phyloP scores from a whole-genome alignment of 2,329 filamentous ascomycete species.

The Penicillium freii region DNA sequence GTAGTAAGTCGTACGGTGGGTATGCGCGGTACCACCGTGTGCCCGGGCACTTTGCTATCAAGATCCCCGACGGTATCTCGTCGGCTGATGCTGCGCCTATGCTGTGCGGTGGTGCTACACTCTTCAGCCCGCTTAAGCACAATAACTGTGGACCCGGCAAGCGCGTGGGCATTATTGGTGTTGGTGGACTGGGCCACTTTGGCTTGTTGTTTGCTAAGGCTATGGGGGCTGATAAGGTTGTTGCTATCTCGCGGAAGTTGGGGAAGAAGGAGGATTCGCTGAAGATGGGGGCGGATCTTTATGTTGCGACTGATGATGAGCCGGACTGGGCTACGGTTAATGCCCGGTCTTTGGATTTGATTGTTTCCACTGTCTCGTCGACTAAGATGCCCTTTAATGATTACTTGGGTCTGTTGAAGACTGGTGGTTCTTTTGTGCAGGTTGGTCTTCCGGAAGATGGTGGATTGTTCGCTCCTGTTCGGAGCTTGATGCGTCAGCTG shows the following conservation, averaged over 20 bases:
- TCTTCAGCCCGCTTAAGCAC: constrained; percentile 66
- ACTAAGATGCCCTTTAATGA: constrained; percentile 62
- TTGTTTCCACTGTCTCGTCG: constrained; percentile 57
- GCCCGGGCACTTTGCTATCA: constrained; percentile 58
- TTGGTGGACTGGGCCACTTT: constrained; percentile 74
- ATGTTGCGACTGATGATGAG: constrained; percentile 58
- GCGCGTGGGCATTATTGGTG: constrained; percentile 67
- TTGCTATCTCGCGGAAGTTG: constrained; percentile 54
- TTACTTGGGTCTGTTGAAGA: constrained; percentile 60
- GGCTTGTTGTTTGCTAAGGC: constrained; percentile 69
- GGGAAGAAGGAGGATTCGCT: constrained; percentile 54
- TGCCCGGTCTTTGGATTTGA: constrained; percentile 52
- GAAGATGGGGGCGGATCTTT: constrained; percentile 56
- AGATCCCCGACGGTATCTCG: constrained; percentile 53
- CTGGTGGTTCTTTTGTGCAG: constrained; percentile 62
- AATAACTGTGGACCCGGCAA: constrained; percentile 70
- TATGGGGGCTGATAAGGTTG: constrained; percentile 64
- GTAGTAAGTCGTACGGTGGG: constrained; percentile 65
- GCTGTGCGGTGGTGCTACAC: constrained; percentile 75
- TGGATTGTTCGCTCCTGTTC: constrained; percentile 53
- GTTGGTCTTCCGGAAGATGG: constrained; percentile 64
- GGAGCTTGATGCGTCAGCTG: constrained; percentile 56
- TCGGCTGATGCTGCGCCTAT: constrained; percentile 63
- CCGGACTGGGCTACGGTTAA: constrained; percentile 53
- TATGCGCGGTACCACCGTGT: constrained; percentile 58